phyloP scores from a whole-genome alignment of 371 early-diverging fungal genomes.

The Conidiobolus incongruus region DNA sequence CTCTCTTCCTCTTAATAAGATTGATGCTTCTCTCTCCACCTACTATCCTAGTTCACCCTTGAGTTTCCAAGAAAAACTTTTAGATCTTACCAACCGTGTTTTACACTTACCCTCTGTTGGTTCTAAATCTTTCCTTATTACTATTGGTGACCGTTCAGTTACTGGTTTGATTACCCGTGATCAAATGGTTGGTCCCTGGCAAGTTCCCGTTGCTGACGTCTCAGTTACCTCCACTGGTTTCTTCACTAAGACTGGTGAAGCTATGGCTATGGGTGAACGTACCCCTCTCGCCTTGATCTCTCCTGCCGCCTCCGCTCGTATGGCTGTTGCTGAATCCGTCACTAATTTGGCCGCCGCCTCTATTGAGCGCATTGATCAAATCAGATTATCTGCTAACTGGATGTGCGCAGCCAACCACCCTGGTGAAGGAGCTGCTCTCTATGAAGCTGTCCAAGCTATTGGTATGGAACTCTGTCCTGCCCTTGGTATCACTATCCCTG shows the following conservation, averaged over 20 bases:
- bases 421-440: slow-evolving; percentile 83
- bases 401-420: slow-evolving; percentile 80
- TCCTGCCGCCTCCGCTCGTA: slow-evolving; percentile 76
- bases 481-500: slow-evolving; percentile 83
- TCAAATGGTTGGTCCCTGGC: slow-evolving; percentile 95
- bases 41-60: slow-evolving; percentile 21
- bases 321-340: slow-evolving; percentile 83
- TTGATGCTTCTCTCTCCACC: slow-evolving; percentile 33
- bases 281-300: slow-evolving; percentile 67
- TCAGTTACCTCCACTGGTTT: slow-evolving; percentile 68
- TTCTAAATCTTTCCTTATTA: slow-evolving; percentile 81
- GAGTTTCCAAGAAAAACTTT: slow-evolving; percentile 14
- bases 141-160: slow-evolving; percentile 89
- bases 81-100: slow-evolving; percentile 45
- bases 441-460: slow-evolving; percentile 80
- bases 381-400: slow-evolving; percentile 91
- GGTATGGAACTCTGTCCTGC: slow-evolving; percentile 81
- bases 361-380: slow-evolving; percentile 33
- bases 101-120: slow-evolving; percentile 74
- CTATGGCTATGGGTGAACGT: slow-evolving; percentile 95
- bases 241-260: slow-evolving; percentile 70
- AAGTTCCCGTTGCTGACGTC: slow-evolving; percentile 90
- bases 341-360: slow-evolving; percentile 80
- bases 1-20: slow-evolving; percentile 21
- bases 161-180: slow-evolving; percentile 87